A percentile compares a stretch with the other conserved stretches of the same genome.
phyloP scores from a whole-genome alignment of 2,329 filamentous ascomycete genomes.

The Pezicula neosporulosa region DNA sequence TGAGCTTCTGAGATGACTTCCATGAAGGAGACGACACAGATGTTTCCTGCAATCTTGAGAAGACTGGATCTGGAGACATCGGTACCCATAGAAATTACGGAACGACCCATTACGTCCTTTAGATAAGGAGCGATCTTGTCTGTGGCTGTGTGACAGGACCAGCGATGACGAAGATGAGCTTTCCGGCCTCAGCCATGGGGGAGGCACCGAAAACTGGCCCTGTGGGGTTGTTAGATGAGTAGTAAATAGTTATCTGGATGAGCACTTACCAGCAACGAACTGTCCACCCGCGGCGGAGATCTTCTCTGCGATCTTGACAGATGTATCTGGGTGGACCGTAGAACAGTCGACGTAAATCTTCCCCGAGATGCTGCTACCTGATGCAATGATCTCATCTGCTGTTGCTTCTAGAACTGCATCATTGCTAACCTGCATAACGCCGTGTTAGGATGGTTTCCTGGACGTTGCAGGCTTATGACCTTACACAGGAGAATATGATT shows the following conservation, averaged over 20 bases:
- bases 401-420: slow-evolving; percentile 34
- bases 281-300: slow-evolving; percentile 31
- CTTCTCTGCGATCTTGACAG: slow-evolving; percentile 28
- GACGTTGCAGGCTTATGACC: slow-evolving; percentile 27
- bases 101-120: slow-evolving; percentile 38
- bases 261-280: slow-evolving; percentile 24
- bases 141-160: slow-evolving; percentile 30
- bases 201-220: slow-evolving; percentile 41
- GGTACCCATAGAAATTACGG: slow-evolving; percentile 38
- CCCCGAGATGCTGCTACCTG: slow-evolving; percentile 24
- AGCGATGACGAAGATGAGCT: slow-evolving; percentile 40
- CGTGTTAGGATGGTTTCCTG: not conserved
- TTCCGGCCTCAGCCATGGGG: slow-evolving; percentile 38
- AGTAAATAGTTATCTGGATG: not conserved
- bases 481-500: slow-evolving; percentile 31
- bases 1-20: slow-evolving; percentile 41
- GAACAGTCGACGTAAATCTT: slow-evolving; percentile 29
- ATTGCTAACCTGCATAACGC: slow-evolving; percentile 32
- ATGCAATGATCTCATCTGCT: slow-evolving; percentile 20
- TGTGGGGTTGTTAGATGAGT: slow-evolving; percentile 22
- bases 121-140: slow-evolving; percentile 35
- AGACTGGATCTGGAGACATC: slow-evolving; percentile 37
- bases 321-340: slow-evolving; percentile 31
- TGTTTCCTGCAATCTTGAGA: slow-evolving; percentile 40
- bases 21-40: slow-evolving; percentile 30